Evolutionary conservation across 768 basidiomycete genomes (phyloP).

Genomic region (Boletus tylopilopsis): DNA sequence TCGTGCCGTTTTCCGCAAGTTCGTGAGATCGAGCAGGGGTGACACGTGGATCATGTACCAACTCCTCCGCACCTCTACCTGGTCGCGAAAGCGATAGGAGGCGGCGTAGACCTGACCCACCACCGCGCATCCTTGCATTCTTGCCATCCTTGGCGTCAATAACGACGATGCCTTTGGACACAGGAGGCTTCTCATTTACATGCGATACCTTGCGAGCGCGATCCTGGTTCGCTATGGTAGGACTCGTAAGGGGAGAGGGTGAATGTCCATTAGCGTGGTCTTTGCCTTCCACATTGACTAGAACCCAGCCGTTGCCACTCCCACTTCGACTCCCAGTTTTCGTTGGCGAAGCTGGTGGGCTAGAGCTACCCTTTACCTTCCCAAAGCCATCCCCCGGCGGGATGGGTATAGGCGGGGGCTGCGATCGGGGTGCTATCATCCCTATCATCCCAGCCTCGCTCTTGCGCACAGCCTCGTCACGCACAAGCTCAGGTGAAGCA

Average conservation of each 20-base stretch:
- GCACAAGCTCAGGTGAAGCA: conserved; percentile 49
- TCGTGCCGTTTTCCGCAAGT: conserved; percentile 12
- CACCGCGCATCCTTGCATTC: conserved; percentile 21
- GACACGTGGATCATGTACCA: conserved; percentile 22
- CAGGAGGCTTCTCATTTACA: conserved; percentile 27
- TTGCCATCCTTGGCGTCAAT: conserved; percentile 53
- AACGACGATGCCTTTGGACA: conserved; percentile 58
- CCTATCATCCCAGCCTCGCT: conserved; percentile 64
- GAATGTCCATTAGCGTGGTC: conserved; percentile 27
- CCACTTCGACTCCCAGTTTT: conserved; percentile 33
- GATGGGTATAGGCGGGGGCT: conserved; percentile 25
- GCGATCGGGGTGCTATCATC: conserved; percentile 37
- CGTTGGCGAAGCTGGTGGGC: conserved; percentile 30
- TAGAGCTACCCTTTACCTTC: conserved; percentile 21
- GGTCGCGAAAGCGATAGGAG: conserved; percentile 32
- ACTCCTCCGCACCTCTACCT: conserved; percentile 30
- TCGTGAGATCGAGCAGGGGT: conserved; percentile 28
- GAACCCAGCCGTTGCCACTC: conserved; percentile 58
- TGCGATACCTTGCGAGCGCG: conserved; percentile 28
- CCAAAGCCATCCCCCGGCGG: conserved; percentile 25
- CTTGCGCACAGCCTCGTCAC: conserved; percentile 44
- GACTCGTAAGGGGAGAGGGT: conserved; percentile 21
- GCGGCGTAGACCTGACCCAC: conserved; percentile 30
- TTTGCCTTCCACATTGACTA: conserved; percentile 56
- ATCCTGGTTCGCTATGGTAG: conserved; percentile 30